Evolutionary conservation across 129 eudicot genomes (phyloP).

Genomic region (Helianthus tuberosus): DNA sequence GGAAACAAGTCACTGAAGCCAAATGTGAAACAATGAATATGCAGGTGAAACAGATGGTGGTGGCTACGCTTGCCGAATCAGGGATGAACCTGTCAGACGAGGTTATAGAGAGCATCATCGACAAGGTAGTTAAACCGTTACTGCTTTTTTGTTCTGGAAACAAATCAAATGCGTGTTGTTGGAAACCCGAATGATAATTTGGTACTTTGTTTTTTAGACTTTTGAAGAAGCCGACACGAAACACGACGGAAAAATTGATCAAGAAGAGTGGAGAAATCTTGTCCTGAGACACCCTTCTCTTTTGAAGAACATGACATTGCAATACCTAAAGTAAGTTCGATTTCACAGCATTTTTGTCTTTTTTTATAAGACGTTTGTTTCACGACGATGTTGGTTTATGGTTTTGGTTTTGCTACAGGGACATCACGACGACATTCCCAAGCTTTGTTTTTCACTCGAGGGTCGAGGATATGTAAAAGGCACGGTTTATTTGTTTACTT

Average conservation of each 20-base stretch:
- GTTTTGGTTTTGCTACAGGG: slow-evolving; percentile 42
- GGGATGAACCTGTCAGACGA: slow-evolving; percentile 92
- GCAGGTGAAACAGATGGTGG: slow-evolving; percentile 94
- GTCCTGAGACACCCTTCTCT: slow-evolving; percentile 85
- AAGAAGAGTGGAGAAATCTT: slow-evolving; percentile 90
- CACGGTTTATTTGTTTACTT: background rate
- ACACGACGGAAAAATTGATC: slow-evolving; percentile 91
- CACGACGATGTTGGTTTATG: background rate
- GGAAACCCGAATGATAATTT: background rate
- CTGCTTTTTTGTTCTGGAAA: too few relatives aligned
- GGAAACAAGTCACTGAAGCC: background rate
- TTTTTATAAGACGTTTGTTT: background rate
- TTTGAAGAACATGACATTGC: slow-evolving; percentile 85
- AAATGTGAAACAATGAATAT: background rate
- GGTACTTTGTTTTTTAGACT: slow-evolving; percentile 43
- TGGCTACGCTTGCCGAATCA: slow-evolving; percentile 85
- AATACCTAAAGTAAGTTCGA: slow-evolving; percentile 69
- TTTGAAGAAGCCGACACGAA: slow-evolving; percentile 95
- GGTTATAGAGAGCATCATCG: slow-evolving; percentile 77
- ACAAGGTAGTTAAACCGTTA: slow-evolving; percentile 46
- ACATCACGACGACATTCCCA: slow-evolving; percentile 84
- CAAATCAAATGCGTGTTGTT: background rate
- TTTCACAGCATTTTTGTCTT: background rate
- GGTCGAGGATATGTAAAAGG: slow-evolving; percentile 67
- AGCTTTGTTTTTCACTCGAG: slow-evolving; percentile 91